Percentiles rank a stretch among this genome's conserved stretches.
Conservation (phyloP, 495 filamentous ascomycete species). For the Bacidia rubella region DNA sequence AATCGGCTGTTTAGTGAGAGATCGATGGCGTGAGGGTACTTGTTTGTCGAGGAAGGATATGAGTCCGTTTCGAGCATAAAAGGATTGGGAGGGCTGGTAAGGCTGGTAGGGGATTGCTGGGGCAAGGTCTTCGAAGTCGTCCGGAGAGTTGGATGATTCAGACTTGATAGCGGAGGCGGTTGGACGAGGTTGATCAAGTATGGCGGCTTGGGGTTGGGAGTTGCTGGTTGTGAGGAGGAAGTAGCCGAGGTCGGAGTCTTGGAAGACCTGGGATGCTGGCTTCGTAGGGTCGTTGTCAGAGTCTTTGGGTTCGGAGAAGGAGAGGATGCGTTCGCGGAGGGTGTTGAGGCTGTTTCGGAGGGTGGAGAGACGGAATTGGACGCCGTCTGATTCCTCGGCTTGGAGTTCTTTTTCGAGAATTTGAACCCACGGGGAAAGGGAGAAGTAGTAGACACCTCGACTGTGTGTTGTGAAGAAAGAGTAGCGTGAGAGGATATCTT, state of each 20-base stretch:
- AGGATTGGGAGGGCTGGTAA: slow-evolving; percentile 53
- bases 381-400: slow-evolving; percentile 47
- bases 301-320: slow-evolving; percentile 35
- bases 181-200: slow-evolving; percentile 51
- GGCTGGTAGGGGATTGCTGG: slow-evolving; percentile 34
- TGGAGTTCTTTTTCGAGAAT: slow-evolving; percentile 64
- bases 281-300: slow-evolving; percentile 30
- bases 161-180: not conserved
- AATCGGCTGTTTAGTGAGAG: slow-evolving; percentile 47
- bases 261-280: slow-evolving; percentile 48
- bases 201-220: slow-evolving; percentile 46
- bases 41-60: slow-evolving; percentile 46
- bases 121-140: slow-evolving; percentile 19
- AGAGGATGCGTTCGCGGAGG: slow-evolving; percentile 43
- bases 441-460: slow-evolving; percentile 56
- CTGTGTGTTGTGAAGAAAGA: slow-evolving; percentile 65
- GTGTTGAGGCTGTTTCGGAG: slow-evolving; percentile 51
- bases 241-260: slow-evolving; percentile 64
- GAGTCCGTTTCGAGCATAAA: slow-evolving; percentile 45
- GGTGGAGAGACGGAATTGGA: slow-evolving; percentile 58
- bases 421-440: slow-evolving; percentile 59
- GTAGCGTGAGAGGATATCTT: slow-evolving; percentile 59
- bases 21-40: slow-evolving; percentile 45
- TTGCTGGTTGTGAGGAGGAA: slow-evolving; percentile 59
- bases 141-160: slow-evolving; percentile 13